These are phyloP conservation scores for Penicillium paneum DNA, from an alignment of 2,329 filamentous ascomycete species.

Conservation along the genomic window DNA sequence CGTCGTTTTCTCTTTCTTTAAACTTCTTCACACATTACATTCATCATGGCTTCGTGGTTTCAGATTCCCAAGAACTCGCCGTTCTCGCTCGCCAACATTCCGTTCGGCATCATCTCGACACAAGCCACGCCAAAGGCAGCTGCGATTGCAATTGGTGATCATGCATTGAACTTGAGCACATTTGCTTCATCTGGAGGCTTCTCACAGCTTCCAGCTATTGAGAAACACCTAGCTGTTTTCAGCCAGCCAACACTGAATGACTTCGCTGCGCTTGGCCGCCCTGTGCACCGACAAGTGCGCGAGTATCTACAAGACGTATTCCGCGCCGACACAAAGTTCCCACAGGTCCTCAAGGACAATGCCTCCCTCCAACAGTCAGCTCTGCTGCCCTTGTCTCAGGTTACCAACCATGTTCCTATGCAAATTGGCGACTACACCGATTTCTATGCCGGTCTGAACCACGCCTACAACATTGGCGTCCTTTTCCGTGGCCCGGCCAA, in stretches of 20 bases:
- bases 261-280: slow-evolving; percentile 69
- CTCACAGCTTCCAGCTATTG: slow-evolving; percentile 54
- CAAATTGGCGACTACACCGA: slow-evolving; percentile 80
- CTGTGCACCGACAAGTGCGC: slow-evolving; percentile 66
- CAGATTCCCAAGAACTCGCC: slow-evolving; percentile 58
- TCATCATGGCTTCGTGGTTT: slow-evolving; percentile 55
- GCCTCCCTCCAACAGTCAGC: slow-evolving; percentile 54
- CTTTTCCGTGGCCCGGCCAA: slow-evolving; percentile 71
- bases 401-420: slow-evolving; percentile 70
- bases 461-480: slow-evolving; percentile 69
- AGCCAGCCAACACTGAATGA: slow-evolving; percentile 64
- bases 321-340: slow-evolving; percentile 55
- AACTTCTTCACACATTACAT: slow-evolving; percentile 16
- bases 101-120: slow-evolving; percentile 74
- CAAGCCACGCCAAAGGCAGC: slow-evolving; percentile 57
- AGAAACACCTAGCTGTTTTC: slow-evolving; percentile 61
- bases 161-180: slow-evolving; percentile 65
- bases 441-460: slow-evolving; percentile 77
- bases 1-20: slow-evolving; percentile 3
- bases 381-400: slow-evolving; percentile 58
- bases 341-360: slow-evolving; percentile 63
- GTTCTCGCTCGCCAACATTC: slow-evolving; percentile 77
- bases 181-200: slow-evolving; percentile 62
- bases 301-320: slow-evolving; percentile 67
- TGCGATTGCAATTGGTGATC: slow-evolving; percentile 69